phyloP scores from a whole-genome alignment of 805 yeast genomes.

The Candida berthetii region DNA sequence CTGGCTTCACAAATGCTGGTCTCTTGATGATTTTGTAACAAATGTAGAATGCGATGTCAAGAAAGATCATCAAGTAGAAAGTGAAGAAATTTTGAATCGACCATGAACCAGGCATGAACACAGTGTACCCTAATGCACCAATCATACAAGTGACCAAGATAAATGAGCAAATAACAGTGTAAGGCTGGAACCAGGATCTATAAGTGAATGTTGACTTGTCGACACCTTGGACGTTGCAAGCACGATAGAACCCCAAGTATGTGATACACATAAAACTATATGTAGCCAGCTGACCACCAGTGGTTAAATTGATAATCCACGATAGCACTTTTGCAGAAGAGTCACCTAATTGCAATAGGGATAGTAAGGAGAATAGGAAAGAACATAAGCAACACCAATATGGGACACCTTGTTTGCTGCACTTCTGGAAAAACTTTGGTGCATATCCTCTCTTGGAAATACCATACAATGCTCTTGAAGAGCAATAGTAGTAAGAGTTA shows the following conservation, averaged over 20 bases:
- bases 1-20: slow-evolving; percentile 37
- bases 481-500: slow-evolving; percentile 44
- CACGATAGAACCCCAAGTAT: slow-evolving; percentile 58
- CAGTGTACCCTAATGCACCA: slow-evolving; percentile 60
- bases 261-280: slow-evolving; percentile 51
- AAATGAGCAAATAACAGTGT: slow-evolving; percentile 41
- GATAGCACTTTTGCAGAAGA: slow-evolving; percentile 50
- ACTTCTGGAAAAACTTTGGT: slow-evolving; percentile 49
- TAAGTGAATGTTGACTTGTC: slow-evolving; percentile 33
- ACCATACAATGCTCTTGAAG: slow-evolving; percentile 49
- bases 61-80: slow-evolving; percentile 67
- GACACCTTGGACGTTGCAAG: slow-evolving; percentile 47
- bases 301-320: slow-evolving; percentile 62
- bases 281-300: slow-evolving; percentile 58
- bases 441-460: slow-evolving; percentile 49
- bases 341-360: slow-evolving; percentile 52
- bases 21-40: slow-evolving; percentile 43
- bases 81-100: slow-evolving; percentile 55
- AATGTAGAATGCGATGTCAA: slow-evolving; percentile 38
- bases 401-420: slow-evolving; percentile 63
- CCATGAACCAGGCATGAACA: slow-evolving; percentile 70
- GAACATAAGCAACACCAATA: slow-evolving; percentile 51
- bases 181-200: slow-evolving; percentile 57
- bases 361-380: slow-evolving; percentile 47
- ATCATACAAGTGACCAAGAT: slow-evolving; percentile 42